These are phyloP conservation scores for Linnemannia exigua DNA, from an alignment of 192 early-diverging fungal genomes.

Conservation along the genomic window DNA sequence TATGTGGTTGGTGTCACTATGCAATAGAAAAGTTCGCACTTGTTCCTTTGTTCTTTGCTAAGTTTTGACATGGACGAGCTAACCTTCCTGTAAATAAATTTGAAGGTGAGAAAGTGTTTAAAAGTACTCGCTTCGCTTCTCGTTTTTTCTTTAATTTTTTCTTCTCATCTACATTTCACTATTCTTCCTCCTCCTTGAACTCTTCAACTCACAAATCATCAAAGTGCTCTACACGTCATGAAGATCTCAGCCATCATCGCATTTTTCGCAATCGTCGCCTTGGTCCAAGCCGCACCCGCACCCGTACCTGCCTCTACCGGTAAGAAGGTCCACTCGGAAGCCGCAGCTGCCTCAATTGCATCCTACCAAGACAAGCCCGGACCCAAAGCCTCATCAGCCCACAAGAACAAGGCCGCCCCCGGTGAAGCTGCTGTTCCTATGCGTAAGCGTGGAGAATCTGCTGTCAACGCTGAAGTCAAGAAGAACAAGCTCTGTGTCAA, in stretches of 20 bases:
- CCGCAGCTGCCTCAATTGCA: not conserved
- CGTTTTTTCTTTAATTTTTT: not conserved
- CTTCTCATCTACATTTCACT: not conserved
- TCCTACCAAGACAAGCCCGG: not conserved
- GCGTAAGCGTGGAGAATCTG: not conserved
- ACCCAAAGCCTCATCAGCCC: not conserved
- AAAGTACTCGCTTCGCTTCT: not conserved
- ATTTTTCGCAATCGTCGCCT: not conserved
- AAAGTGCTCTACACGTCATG: not conserved
- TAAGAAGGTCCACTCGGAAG: not conserved
- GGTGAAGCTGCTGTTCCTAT: not conserved
- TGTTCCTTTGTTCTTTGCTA: no score
- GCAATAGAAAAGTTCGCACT: no score
- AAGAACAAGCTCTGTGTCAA: constrained; percentile 12
- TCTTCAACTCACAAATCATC: not conserved
- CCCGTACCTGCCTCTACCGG: not conserved
- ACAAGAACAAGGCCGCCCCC: not conserved
- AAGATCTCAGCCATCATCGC: constrained; percentile 7
- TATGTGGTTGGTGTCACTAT: no score
- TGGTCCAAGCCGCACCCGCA: constrained; percentile 8
- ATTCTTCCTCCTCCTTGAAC: not conserved
- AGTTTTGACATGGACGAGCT: no score
- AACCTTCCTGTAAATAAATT: no score
- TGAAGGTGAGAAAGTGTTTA: no score
- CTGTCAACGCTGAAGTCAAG: not conserved